Evolutionary conservation across 352 stramenopile species (phyloP).

Genomic region (Ochromonadaceae sp.): DNA sequence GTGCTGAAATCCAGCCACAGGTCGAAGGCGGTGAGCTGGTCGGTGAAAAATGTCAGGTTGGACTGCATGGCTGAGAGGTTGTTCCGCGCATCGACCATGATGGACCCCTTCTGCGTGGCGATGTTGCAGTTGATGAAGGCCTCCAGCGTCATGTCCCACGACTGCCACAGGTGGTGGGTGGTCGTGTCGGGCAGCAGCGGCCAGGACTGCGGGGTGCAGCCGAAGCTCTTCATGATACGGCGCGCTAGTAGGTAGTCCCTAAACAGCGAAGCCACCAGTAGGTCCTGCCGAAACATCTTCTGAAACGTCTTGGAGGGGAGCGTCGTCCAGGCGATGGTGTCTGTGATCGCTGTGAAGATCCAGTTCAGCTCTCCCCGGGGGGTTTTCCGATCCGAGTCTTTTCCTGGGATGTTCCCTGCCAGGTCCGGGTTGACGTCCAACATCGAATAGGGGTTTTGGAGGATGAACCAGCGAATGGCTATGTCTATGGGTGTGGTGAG

Average conservation of each 20-base stretch:
- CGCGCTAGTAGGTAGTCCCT: conserved; percentile 90
- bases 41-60: conserved; percentile 84
- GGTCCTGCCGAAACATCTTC: conserved; percentile 96
- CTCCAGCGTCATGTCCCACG: conserved; percentile 95
- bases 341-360: conserved; percentile 99
- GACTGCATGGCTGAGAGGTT: conserved; percentile 14
- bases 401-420: conserved; percentile 63
- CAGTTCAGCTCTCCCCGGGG: conserved; percentile 95
- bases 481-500: conserved; percentile 97
- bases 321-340: conserved; percentile 99
- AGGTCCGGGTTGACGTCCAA: conserved; percentile 41
- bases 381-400: conserved; percentile 54
- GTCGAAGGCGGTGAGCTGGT: conserved; percentile 96
- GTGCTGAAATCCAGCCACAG: conserved; percentile 92
- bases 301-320: conserved; percentile 88
- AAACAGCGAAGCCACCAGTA: conserved; percentile 89
- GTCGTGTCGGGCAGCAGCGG: conserved; percentile 79
- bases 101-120: conserved; percentile 20
- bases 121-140: conserved; percentile 72
- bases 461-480: conserved; percentile 92
- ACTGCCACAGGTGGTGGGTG: conserved; percentile 91
- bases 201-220: conserved; percentile 73
- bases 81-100: background rate
- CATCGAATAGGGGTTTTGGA: conserved; percentile 73
- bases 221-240: conserved; percentile 80